Base-by-base conservation (phyloP, 148 eudicot species). In the Bassia scoparia region DNA sequence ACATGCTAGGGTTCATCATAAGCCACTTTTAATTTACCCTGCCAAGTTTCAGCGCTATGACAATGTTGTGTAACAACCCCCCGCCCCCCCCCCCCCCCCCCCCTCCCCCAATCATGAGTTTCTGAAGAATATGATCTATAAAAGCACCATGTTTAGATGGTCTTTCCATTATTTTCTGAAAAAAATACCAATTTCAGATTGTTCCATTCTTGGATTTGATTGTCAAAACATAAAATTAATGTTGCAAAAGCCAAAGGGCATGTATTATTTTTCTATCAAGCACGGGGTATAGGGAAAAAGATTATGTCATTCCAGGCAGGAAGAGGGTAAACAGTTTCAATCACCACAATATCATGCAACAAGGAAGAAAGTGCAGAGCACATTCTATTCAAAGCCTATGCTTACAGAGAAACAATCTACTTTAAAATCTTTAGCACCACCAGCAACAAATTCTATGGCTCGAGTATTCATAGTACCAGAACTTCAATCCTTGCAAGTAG, bases 401-500 rank as follows among this genome's bases (percentile, higher is more conserved):
- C 38, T 59, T 54, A 5, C 54, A n/a, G 23, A 80, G 68, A 43
- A 60, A 74, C 63, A 84, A 26, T 41, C 60, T 80, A 90, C 99
- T 80, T 78, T 89, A 76, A 85, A 92, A 82, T 92, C 89, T 69
- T 82, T 76, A 81, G 99, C 99, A 70, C 97, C 99, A 77, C 87
- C 90, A 73, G 95, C 97, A 73, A 96, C 79, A 78, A 87, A 92
- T 21, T 92, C 93, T 61, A 96, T 90, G 69, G 94, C 99, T 59
- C 87, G 94, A 37, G 91, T 78, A 76, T 96, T 96, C 99, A 92
- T 84, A 27, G 96, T 81, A 75, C 99, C 96, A 81, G n/a, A 96
- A 96, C 83, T 96, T 96, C 55, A 96, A 69, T 96, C 99, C 84
- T 90, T 90, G 86, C 99, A 96, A 49, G 99, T 90, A 65, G 89